These are phyloP conservation scores for Kwoniella shivajii DNA, from an alignment of 1,284 basidiomycete genomes.

Conservation along the genomic window DNA sequence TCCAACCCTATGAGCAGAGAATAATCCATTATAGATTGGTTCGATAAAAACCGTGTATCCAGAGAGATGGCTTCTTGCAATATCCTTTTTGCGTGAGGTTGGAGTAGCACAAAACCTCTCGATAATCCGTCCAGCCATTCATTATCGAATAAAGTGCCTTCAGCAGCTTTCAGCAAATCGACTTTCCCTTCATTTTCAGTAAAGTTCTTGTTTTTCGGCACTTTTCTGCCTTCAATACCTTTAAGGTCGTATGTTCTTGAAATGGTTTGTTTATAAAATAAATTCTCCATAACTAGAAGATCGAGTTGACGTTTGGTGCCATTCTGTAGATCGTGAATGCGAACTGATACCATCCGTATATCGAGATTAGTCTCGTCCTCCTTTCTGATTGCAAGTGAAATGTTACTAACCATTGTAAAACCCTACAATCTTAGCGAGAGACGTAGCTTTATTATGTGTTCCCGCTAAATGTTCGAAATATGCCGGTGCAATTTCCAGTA, in stretches of 20 bases:
- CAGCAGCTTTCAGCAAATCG: constrained; percentile 12
- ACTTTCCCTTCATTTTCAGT: constrained; percentile 11
- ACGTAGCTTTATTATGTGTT: constrained; percentile 65
- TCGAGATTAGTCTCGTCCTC: too few relatives aligned
- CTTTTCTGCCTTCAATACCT: constrained; percentile 60
- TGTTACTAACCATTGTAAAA: constrained; percentile 62
- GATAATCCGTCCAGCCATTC: constrained; percentile 80
- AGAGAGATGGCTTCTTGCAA: constrained; percentile 66
- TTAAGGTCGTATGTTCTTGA: constrained; percentile 74
- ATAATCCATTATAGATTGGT: constrained; percentile 80
- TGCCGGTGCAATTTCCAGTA: constrained; percentile 71
- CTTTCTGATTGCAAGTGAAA: not conserved
- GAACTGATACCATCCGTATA: constrained; percentile 52
- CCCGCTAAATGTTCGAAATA: constrained; percentile 75
- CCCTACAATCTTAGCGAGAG: constrained; percentile 72
- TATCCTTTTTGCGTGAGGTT: constrained; percentile 69
- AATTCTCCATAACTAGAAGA: constrained; percentile 76
- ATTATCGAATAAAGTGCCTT: constrained; percentile 69
- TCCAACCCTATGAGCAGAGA: constrained; percentile 65
- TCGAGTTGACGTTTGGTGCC: constrained; percentile 67
- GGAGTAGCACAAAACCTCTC: constrained; percentile 64
- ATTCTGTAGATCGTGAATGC: constrained; percentile 70
- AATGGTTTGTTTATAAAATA: constrained; percentile 70
- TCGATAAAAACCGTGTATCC: constrained; percentile 71
- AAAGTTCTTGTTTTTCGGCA: constrained; percentile 20